Evolutionary conservation across 306 rosid genomes (phyloP).

Genomic region (Pyrus bretschneideri): DNA sequence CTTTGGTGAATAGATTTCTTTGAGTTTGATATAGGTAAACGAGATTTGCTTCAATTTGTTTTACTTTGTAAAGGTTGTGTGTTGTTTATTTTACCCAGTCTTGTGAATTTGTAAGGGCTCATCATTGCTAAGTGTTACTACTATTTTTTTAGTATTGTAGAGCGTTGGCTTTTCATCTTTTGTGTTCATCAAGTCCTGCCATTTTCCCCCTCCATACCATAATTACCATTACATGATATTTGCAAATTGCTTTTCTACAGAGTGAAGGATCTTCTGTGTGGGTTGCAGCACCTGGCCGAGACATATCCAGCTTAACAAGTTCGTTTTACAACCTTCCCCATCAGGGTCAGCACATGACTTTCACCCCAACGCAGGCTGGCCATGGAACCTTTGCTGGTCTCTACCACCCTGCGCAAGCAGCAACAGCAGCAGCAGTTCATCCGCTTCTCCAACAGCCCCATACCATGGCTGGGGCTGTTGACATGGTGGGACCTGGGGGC

Average conservation of each 20-base stretch:
- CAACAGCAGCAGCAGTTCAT: conserved; percentile 71
- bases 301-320: conserved; percentile 60
- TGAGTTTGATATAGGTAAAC: too few species aligned
- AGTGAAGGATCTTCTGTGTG: conserved; percentile 90
- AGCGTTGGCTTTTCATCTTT: not conserved
- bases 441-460: conserved; percentile 94
- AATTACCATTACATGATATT: not conserved
- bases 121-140: not conserved
- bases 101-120: not conserved
- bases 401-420: conserved; percentile 92
- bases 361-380: conserved; percentile 80
- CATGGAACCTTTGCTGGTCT: conserved; percentile 78
- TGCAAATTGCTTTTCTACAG: conserved; percentile 37
- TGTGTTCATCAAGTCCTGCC: not conserved
- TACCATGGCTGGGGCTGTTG: conserved; percentile 87
- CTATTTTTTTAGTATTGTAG: not conserved
- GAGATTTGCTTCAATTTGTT: too few species aligned
- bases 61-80: not conserved
- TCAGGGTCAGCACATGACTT: conserved; percentile 79
- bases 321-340: conserved; percentile 89
- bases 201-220: not conserved
- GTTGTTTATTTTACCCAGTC: not conserved
- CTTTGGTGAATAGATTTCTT: too few species aligned
- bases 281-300: conserved; percentile 94
- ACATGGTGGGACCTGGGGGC: conserved; percentile 92